Evolutionary conservation across 768 basidiomycete genomes (phyloP), one percentile per base, ranked within the genome.

Genomic region (Astraeus odoratus): DNA sequence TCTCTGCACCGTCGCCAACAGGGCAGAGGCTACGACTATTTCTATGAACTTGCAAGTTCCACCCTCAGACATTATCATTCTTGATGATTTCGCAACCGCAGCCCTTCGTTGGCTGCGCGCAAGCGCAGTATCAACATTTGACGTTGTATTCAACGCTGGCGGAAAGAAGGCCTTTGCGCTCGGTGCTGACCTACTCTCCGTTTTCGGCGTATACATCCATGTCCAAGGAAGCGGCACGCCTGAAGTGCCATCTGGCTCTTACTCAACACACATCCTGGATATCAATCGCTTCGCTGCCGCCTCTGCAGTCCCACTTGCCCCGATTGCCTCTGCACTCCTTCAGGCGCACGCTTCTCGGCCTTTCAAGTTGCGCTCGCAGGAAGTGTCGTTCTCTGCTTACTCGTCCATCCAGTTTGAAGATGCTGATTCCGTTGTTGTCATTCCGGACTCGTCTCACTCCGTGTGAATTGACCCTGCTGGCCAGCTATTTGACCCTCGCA

Each of bases 401-500:
- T 42, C 43, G 3, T 41, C 18, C 1, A 23, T 44, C 1, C 16
- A 22, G n/a, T 16, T 43, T 3, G 39, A 47, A 2, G 43, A 38
- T 23, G 30, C 41, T 5, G 43, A 58, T 40, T 47, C 50, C 7
- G 7, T 57, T 15, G 51, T 62, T 13, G 42, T 60, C 15, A 30
- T 55, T 20, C 57, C 60, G 0, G 47, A 52, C 22, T 13, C 16
- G 0, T n/a, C 9, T 15, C 30, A 12, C 18, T 8, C 26, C 5
- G 36, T 54, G 27, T 53, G 61, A 31, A 41, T 61, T 19, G 58
- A 63, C 24, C 56, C 60, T 12, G 25, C 48, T 1, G 54, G 55
- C 13, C 57, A 63, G 39, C 47, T 67, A 13, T 66, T 66, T 37
- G 48, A 65, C 36, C 56, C 64, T 16, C 53, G 49, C 38, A 59